These are phyloP conservation scores for Fraxinus xanthoxyloides DNA, from an alignment of 305 asterid genomes.

Conservation along the genomic window DNA sequence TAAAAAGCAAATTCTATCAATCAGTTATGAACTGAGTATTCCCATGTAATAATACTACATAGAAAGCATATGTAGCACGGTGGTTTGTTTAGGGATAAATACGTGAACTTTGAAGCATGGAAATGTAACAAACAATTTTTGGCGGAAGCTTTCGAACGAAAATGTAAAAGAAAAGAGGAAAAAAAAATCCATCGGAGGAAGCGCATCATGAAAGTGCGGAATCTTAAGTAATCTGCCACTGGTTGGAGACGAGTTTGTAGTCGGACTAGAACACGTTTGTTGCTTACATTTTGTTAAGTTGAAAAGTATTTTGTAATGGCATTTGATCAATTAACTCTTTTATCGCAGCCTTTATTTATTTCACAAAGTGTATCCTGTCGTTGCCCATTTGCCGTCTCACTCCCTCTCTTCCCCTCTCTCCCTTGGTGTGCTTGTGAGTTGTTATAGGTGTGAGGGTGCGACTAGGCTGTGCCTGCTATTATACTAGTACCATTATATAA, in stretches of 20 bases:
- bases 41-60: neutral
- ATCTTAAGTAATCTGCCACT: neutral
- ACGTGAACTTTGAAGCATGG: neutral
- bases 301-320: neutral
- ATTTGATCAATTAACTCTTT: neutral
- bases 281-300: neutral
- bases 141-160: neutral
- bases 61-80: neutral
- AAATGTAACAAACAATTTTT: neutral
- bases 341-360: neutral
- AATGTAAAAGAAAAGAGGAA: neutral
- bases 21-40: neutral
- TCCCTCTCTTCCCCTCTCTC: neutral
- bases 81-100: neutral
- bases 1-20: neutral
- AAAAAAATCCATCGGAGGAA: neutral
- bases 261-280: neutral
- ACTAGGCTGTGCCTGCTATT: neutral
- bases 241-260: neutral
- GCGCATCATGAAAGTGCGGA: neutral
- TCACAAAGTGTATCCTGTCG: neutral
- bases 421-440: neutral
- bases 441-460: neutral
- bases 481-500: neutral
- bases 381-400: neutral